Percentiles rank a stretch among this genome's conserved stretches.
These are phyloP conservation scores for Ambrosia trifida DNA, from an alignment of 129 eudicot species.

Conservation along the genomic window DNA sequence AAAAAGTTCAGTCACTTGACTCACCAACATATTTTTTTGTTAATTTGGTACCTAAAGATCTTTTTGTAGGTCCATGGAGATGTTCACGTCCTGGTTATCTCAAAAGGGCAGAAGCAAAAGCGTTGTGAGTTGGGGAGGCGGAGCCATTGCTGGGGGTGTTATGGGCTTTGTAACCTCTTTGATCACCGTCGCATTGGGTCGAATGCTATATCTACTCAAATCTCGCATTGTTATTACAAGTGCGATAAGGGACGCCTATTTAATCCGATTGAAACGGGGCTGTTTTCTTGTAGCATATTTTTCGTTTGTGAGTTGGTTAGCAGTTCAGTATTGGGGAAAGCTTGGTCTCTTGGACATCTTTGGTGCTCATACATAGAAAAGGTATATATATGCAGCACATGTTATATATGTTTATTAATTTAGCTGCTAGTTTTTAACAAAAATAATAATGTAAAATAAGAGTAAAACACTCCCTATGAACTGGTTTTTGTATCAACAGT, in stretches of 20 bases:
- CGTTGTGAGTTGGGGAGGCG: slow-evolving; percentile 72
- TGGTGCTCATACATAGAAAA: slow-evolving; percentile 39
- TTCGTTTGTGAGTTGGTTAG: slow-evolving; percentile 75
- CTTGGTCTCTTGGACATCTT: slow-evolving; percentile 58
- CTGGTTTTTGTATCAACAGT: not conserved
- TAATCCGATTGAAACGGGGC: slow-evolving; percentile 46
- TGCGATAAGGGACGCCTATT: slow-evolving; percentile 32
- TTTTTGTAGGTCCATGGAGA: slow-evolving; percentile 58
- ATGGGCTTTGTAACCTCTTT: slow-evolving; percentile 65
- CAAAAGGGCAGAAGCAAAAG: slow-evolving; percentile 28
- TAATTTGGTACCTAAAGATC: not conserved
- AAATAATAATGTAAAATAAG: slow-evolving; percentile 14
- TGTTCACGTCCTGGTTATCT: slow-evolving; percentile 55
- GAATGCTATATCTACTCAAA: slow-evolving; percentile 39
- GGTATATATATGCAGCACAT: slow-evolving; percentile 13
- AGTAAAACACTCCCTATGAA: not conserved
- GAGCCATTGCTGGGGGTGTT: slow-evolving; percentile 52
- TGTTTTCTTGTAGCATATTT: slow-evolving; percentile 72
- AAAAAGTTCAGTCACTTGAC: not conserved
- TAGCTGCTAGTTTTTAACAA: slow-evolving; percentile 27
- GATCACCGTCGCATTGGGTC: slow-evolving; percentile 44
- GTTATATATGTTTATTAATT: slow-evolving; percentile 1
- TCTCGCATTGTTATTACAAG: slow-evolving; percentile 31
- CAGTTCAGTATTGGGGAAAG: slow-evolving; percentile 63
- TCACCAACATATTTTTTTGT: not conserved